These are phyloP conservation scores for Stenogyne calaminthoides DNA, from an alignment of 305 asterid species.

Conservation along the genomic window DNA sequence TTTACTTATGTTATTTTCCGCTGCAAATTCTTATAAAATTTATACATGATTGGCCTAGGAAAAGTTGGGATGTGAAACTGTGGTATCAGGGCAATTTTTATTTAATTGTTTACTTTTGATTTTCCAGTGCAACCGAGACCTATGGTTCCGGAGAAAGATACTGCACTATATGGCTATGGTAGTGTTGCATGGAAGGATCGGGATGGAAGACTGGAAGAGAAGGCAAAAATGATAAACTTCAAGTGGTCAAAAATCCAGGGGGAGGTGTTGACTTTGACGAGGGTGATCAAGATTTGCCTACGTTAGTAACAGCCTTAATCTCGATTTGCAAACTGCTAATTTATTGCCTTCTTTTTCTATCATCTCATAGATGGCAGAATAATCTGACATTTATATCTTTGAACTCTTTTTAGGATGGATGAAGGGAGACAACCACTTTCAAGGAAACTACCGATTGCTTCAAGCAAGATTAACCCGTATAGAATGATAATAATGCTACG, in stretches of 20 bases:
- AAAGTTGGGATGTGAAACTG: no score
- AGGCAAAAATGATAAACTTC: constrained; percentile 69
- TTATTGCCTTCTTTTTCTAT: background rate
- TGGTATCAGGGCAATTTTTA: background rate
- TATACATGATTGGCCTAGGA: no score
- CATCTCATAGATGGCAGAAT: background rate
- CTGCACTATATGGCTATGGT: constrained; percentile 82
- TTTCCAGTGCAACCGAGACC: constrained; percentile 66
- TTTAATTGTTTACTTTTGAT: constrained; percentile 18
- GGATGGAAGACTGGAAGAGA: constrained; percentile 88
- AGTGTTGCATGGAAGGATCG: constrained; percentile 97
- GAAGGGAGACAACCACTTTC: constrained; percentile 93
- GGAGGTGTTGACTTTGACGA: constrained; percentile 37
- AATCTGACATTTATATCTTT: constrained; percentile 9
- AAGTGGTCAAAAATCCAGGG: constrained; percentile 67
- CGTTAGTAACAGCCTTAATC: constrained; percentile 43
- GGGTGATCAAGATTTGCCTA: constrained; percentile 60
- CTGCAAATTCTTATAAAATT: no score
- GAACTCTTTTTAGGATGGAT: constrained; percentile 65
- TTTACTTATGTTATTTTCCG: no score
- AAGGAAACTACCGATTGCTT: constrained; percentile 72
- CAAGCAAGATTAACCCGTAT: constrained; percentile 84
- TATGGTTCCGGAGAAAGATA: constrained; percentile 81
- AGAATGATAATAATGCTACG: no score
- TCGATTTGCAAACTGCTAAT: background rate